Base-by-base conservation (phyloP, 2,329 filamentous ascomycete genomes). In the Parascedosporium putredinis region DNA sequence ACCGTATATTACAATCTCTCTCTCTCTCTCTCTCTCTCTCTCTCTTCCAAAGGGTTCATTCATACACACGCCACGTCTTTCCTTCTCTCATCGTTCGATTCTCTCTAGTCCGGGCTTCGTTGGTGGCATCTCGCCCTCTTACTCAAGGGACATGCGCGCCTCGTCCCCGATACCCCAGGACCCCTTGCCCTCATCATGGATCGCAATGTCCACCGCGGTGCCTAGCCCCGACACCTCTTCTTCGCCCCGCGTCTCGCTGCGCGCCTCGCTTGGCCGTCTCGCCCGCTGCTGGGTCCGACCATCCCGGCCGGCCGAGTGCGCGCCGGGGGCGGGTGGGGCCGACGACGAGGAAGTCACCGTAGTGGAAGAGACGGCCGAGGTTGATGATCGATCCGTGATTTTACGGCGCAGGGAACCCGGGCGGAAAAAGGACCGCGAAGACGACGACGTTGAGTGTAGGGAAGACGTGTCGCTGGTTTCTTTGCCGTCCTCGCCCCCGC, bases 151-250 rank as follows among this genome's bases (percentile, higher is more conserved):
- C 85, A 95, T 93, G 59, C 84, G 75, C 22, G 85, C 81, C 60
- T 95, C 88, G 62, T 95, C 89, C 1, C 86, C 86, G 46, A 94
- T 76, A 0, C 87, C 86, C 82, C 88, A 89, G 58, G 79, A 81
- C 56, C 76, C 79, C 59, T 67, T 70, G 55, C 72, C 65, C 55
- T 73, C 61, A 55, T 73, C 71, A 64, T 80, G 70, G 58, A 78
- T 66, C 63, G 76, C 69, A 45, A 79, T 60, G 50, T 75, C 71
- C 4, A 76, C 61, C 50, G 69, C 67, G 23, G 70, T 58, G 23
- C 68, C 67, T 44, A 76, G 58, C 31, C 63, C 57, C 31, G 64
- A 64, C 18, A 65, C 63, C 27, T 65, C 70, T 44, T 70, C 73
- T 48, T 70, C 66, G 51, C 62, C 69, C 53, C 62, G 47, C 38